Evolutionary conservation across 306 rosid genomes (phyloP).

Genomic region (Argentina anserina): DNA sequence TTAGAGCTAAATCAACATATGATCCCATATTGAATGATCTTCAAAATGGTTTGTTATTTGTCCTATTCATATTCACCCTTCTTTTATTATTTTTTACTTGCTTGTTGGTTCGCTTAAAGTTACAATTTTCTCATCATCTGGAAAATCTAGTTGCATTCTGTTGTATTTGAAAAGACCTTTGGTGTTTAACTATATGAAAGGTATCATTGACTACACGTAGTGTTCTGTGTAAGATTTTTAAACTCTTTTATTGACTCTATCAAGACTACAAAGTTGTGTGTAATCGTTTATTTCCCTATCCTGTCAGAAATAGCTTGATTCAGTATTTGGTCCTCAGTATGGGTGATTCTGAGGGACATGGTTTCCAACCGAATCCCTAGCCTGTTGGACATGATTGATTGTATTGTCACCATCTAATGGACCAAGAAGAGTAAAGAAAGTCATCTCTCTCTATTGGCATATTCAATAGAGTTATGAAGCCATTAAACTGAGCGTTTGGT

Average conservation of each 20-base stretch:
- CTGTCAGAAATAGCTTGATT: slow-evolving; percentile 15
- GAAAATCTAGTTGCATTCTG: not conserved
- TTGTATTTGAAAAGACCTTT: not conserved
- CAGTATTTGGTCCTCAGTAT: slow-evolving; percentile 19
- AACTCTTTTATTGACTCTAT: not conserved
- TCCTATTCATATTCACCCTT: not conserved
- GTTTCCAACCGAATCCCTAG: slow-evolving; percentile 14
- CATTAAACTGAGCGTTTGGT: slow-evolving; percentile 16
- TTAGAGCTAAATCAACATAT: not conserved
- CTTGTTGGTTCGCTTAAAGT: not conserved
- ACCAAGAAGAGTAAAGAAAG: not conserved
- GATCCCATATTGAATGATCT: not conserved
- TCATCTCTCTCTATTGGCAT: slow-evolving; percentile 13
- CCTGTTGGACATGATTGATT: not conserved
- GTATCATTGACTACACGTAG: too few relatives aligned
- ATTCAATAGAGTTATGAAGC: slow-evolving; percentile 22
- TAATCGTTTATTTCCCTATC: slow-evolving; percentile 7
- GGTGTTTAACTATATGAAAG: too few relatives aligned
- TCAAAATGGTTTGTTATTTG: not conserved
- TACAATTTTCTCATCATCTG: not conserved
- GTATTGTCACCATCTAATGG: not conserved
- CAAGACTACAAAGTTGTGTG: not conserved
- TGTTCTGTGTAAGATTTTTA: not conserved
- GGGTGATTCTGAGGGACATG: slow-evolving; percentile 15
- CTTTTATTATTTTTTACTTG: not conserved